These are phyloP conservation scores for Alloteropsis semialata DNA, from an alignment of 176 grass and related monocot species.

Conservation along the genomic window DNA sequence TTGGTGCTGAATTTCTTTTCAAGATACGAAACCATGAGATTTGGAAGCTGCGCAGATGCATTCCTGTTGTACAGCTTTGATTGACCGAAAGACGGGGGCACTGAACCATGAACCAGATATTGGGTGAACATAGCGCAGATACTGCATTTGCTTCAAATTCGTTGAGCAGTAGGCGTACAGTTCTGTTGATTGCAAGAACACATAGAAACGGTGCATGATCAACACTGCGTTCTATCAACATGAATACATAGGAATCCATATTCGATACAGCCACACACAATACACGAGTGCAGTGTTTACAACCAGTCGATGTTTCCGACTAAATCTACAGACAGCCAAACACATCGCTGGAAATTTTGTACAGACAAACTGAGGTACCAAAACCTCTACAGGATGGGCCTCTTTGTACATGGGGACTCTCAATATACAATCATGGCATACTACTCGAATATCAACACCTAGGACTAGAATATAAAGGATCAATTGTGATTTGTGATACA, in stretches of 20 bases:
- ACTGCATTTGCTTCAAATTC: neutral
- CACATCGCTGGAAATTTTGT: slow-evolving; percentile 15
- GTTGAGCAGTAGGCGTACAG: neutral
- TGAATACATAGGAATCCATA: neutral
- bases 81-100: neutral
- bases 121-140: neutral
- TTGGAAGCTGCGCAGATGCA: neutral
- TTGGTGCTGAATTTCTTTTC: neutral
- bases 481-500: slow-evolving; percentile 2
- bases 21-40: neutral
- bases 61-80: neutral
- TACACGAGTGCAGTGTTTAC: neutral
- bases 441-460: neutral
- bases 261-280: neutral
- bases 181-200: neutral
- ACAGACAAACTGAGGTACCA: slow-evolving; percentile 7
- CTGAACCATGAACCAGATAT: neutral
- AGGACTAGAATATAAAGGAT: slow-evolving; percentile 20
- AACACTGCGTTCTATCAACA: neutral
- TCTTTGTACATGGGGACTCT: slow-evolving; percentile 31
- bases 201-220: neutral
- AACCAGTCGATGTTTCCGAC: neutral
- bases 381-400: neutral
- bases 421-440: slow-evolving; percentile 7
- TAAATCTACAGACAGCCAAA: neutral